Base-by-base conservation (phyloP, 2,329 filamentous ascomycete genomes). In the Lecanosticta acicola region DNA sequence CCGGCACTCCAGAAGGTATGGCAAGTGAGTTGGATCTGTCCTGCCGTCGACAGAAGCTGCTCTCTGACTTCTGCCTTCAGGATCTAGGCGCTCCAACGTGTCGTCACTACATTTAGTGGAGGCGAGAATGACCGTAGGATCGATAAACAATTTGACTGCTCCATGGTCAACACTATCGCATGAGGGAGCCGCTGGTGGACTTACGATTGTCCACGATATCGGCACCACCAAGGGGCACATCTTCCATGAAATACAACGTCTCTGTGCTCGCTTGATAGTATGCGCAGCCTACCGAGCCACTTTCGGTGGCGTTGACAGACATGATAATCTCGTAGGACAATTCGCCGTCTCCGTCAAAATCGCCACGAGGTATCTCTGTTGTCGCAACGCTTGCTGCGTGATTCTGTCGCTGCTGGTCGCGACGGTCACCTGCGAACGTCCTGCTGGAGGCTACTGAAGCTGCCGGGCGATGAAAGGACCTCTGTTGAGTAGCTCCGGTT, bases 231-330 rank as follows among this genome's bases (percentile, higher is more conserved):
- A 80, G 73, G 13, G 78, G 74, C 8, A 87, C 75, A 55, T 96
- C 90, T 61, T 91, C 82, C 61, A 94, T 81, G 35, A 95, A 73
- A 48, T 79, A 84, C 3, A 96, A 66, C 29, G 75, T 80, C 58
- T 86, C 82, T 32, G 88, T 80, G 19, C 75, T 69, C 4, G 83
- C 81, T 38, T 83, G 72, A 61, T 91, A 95, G 61, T 91, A 94
- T 37, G 87, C 84, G 64, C 89, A 96, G 0, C 91, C 91, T 14
- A 95, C 74, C 0, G 77, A 81, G 1, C 78, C 81, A 21, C 79
- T 76, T n/a, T 82, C 77, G 51, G 77, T 80, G 63, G 91, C 74
- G 48, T 94, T 82, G 18, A 95, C 71, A 1, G 87, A 86, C 80
- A 94, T 87, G 47, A 94, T 77, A 19, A 88, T 68, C 60, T 93